Conservation (phyloP, 306 rosid species). For the Cicer judaicum region DNA sequence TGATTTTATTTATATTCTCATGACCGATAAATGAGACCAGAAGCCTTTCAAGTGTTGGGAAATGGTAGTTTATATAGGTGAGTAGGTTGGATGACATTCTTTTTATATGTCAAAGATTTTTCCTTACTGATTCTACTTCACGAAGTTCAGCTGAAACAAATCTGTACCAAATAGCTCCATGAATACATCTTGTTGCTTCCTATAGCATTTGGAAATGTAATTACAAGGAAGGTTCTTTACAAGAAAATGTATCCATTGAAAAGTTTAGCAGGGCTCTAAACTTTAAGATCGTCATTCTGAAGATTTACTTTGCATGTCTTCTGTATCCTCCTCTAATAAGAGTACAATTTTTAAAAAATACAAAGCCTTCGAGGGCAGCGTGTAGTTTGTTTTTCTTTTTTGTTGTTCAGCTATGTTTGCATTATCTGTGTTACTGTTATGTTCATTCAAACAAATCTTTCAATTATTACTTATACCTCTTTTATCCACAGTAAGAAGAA, state of each 20-base stretch:
- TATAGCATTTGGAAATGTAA: slow-evolving; percentile 3
- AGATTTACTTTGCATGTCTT: background rate
- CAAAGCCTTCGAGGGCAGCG: too few relatives aligned
- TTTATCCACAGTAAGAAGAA: too few relatives aligned
- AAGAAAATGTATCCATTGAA: background rate
- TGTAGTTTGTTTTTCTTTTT: too few relatives aligned
- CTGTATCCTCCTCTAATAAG: background rate
- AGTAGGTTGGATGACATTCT: slow-evolving; percentile 12
- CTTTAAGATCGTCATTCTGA: background rate
- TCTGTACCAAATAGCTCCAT: background rate
- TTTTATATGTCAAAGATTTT: background rate
- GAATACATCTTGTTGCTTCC: background rate
- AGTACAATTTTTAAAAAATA: too few relatives aligned
- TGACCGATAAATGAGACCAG: background rate
- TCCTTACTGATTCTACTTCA: slow-evolving; percentile 1
- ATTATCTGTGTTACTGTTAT: too few relatives aligned
- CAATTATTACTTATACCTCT: too few relatives aligned
- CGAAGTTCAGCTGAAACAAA: background rate
- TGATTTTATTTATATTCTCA: slow-evolving; percentile 2
- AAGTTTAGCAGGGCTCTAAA: background rate
- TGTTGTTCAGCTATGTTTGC: too few relatives aligned
- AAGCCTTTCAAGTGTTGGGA: slow-evolving; percentile 9
- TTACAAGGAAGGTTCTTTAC: background rate
- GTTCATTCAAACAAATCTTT: too few relatives aligned
- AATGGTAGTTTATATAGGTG: background rate